A percentile compares a stretch with the other conserved stretches of the same genome.
Conservation (phyloP, 2,329 filamentous ascomycete genomes). For the Phialemoniopsis sp. region DNA sequence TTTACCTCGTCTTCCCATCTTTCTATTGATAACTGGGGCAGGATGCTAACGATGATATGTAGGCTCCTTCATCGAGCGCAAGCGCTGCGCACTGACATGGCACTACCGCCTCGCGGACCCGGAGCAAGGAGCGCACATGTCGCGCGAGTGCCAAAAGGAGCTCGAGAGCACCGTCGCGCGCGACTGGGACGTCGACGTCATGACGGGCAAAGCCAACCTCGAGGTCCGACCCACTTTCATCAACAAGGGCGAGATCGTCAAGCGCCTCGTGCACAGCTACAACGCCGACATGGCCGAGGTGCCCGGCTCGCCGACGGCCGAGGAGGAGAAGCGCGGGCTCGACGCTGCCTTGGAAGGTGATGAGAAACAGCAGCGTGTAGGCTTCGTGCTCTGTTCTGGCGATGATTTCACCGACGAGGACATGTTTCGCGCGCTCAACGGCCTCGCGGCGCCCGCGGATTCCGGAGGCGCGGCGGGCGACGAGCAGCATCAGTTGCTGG, state of each 20-base stretch:
- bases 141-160: constrained; percentile 75
- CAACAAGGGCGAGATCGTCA: constrained; percentile 96
- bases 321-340: no score
- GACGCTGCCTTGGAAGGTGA: no score
- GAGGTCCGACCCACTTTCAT: constrained; percentile 96
- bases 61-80: constrained; percentile 91
- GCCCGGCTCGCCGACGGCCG: constrained; percentile 16
- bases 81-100: constrained; percentile 93
- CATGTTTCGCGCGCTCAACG: constrained; percentile 81
- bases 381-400: constrained; percentile 86
- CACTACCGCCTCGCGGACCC: constrained; percentile 92
- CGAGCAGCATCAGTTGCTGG: constrained; percentile 46
- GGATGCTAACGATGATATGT: not conserved
- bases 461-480: constrained; percentile 4
- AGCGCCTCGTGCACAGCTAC: constrained; percentile 75
- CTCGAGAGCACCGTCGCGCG: constrained; percentile 73
- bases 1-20: constrained; percentile 5
- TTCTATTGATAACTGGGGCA: no score
- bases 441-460: constrained; percentile 32
- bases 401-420: constrained; percentile 98
- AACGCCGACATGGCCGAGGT: constrained; percentile 34
- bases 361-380: constrained; percentile 45
- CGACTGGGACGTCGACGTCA: constrained; percentile 90
- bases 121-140: constrained; percentile 76
- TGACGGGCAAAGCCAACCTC: constrained; percentile 93